These are phyloP conservation scores for Juncus inflexus DNA, from an alignment of 176 grass and related monocot genomes.

Conservation along the genomic window DNA sequence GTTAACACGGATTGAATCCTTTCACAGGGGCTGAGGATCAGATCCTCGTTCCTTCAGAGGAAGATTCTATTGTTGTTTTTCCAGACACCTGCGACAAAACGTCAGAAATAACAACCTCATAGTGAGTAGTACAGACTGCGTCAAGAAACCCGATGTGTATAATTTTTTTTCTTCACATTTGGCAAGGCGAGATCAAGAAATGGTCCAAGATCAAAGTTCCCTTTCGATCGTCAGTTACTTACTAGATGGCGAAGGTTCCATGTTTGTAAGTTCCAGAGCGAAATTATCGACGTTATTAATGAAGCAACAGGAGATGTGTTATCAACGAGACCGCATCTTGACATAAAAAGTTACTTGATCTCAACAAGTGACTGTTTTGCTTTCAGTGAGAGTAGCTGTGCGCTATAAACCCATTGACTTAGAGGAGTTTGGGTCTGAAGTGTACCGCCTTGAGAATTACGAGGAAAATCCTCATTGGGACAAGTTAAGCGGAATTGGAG, in stretches of 20 bases:
- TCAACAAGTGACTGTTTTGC: neutral
- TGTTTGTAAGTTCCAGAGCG: too few relatives aligned
- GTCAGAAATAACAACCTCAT: too few relatives aligned
- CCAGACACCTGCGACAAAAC: too few relatives aligned
- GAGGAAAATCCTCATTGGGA: neutral
- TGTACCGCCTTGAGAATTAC: conserved; percentile 17
- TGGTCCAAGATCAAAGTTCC: too few relatives aligned
- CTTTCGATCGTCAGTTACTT: too few relatives aligned
- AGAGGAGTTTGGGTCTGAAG: conserved; percentile 1
- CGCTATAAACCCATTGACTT: neutral
- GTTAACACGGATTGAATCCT: neutral
- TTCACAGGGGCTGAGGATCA: neutral
- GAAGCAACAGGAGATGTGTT: too few relatives aligned
- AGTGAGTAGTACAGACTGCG: neutral
- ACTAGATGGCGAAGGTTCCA: too few relatives aligned
- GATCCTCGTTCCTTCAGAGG: neutral
- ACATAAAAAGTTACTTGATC: neutral
- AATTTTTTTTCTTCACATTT: neutral
- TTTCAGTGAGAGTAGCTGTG: neutral
- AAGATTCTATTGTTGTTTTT: too few relatives aligned
- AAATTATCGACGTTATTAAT: too few relatives aligned
- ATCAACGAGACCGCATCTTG: neutral
- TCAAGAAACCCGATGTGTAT: neutral
- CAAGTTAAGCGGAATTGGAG: conserved; percentile 1
- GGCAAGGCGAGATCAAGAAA: too few relatives aligned